Conservation (phyloP, 805 yeast genomes). For the Tetrapisispora namnaoensis region DNA sequence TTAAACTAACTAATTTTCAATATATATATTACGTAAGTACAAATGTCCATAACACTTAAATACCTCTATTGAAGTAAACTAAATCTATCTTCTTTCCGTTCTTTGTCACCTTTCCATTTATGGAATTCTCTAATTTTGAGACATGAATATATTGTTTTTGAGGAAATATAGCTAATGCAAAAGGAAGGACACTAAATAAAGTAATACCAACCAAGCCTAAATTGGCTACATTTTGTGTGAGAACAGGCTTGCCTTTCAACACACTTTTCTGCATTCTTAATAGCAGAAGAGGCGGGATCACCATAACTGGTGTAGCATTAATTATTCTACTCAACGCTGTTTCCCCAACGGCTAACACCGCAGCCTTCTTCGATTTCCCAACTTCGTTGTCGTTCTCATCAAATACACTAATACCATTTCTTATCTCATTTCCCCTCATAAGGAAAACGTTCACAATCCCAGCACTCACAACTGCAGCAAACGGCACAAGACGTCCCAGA, state of each 20-base stretch:
- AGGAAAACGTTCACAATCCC: slow-evolving; percentile 93
- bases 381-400: slow-evolving; percentile 56
- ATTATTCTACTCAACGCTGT: slow-evolving; percentile 92
- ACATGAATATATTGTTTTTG: slow-evolving; percentile 63
- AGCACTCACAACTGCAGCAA: slow-evolving; percentile 97
- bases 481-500: slow-evolving; percentile 84
- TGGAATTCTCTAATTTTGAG: slow-evolving; percentile 50
- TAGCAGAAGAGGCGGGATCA: slow-evolving; percentile 78
- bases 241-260: slow-evolving; percentile 56
- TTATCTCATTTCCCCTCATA: slow-evolving; percentile 92
- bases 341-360: slow-evolving; percentile 88
- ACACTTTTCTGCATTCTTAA: slow-evolving; percentile 66
- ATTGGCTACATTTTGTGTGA: slow-evolving; percentile 61
- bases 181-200: slow-evolving; percentile 80
- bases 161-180: slow-evolving; percentile 93
- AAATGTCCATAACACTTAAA: slow-evolving; percentile 33
- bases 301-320: slow-evolving; percentile 97
- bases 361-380: slow-evolving; percentile 78
- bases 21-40: not conserved
- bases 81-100: slow-evolving; percentile 46
- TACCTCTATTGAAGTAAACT: slow-evolving; percentile 90
- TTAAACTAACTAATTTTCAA: not conserved
- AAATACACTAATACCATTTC: slow-evolving; percentile 68
- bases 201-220: slow-evolving; percentile 79
- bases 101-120: slow-evolving; percentile 50